phyloP scores from a whole-genome alignment of 257 asterid species.

The Nemophila menziesii region DNA sequence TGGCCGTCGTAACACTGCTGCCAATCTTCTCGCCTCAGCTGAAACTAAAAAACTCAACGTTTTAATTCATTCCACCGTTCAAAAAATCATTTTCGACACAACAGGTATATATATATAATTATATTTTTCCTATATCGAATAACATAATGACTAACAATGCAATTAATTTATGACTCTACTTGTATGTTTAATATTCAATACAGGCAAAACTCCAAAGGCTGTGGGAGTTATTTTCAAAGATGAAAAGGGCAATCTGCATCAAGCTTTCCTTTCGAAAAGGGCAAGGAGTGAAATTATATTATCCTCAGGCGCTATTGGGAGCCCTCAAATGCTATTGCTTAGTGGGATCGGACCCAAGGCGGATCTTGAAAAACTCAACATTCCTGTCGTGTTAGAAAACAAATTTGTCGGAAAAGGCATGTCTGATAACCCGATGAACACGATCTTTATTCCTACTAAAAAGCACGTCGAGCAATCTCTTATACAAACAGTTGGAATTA shows the following conservation, averaged over 20 bases:
- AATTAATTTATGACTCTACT: no score
- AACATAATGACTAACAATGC: no score
- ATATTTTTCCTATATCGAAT: background rate
- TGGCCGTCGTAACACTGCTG: constrained; percentile 83
- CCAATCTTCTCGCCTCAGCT: constrained; percentile 71
- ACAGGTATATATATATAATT: constrained; percentile 38
- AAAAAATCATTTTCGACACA: constrained; percentile 53
- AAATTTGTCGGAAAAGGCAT: constrained; percentile 60
- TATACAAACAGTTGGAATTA: constrained; percentile 87
- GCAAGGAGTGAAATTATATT: constrained; percentile 53
- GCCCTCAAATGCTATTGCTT: constrained; percentile 75
- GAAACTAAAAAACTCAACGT: constrained; percentile 56
- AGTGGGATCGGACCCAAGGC: constrained; percentile 85
- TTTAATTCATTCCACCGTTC: constrained; percentile 62
- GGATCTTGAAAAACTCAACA: constrained; percentile 46
- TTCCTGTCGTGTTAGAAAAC: constrained; percentile 56
- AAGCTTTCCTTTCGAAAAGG: constrained; percentile 52
- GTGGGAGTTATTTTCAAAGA: constrained; percentile 75
- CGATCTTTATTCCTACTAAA: constrained; percentile 62
- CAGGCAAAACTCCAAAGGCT: constrained; percentile 62
- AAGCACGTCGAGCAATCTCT: constrained; percentile 53
- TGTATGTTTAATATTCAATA: background rate
- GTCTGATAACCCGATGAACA: constrained; percentile 78
- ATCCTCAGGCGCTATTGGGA: constrained; percentile 89
- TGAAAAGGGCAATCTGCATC: constrained; percentile 52